These are phyloP conservation scores for Rehmannia glutinosa DNA, from an alignment of 257 asterid species.

Conservation along the genomic window DNA sequence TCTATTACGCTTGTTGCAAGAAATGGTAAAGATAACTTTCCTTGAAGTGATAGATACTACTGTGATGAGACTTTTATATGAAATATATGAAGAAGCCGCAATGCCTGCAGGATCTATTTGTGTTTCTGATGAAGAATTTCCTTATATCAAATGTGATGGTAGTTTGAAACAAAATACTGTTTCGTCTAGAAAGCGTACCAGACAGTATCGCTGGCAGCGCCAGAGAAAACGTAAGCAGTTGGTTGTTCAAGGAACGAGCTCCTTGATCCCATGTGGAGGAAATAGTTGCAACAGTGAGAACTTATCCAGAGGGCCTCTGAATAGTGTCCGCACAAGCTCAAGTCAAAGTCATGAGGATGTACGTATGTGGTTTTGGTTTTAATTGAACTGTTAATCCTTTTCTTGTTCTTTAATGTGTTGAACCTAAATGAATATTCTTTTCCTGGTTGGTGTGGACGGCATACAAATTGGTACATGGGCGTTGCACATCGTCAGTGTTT, in stretches of 20 bases:
- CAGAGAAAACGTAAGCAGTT: constrained; percentile 46
- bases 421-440: constrained; percentile 1
- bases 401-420: not conserved
- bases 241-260: constrained; percentile 25
- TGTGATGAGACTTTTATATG: not conserved
- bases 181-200: constrained; percentile 41
- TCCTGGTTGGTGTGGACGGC: not conserved
- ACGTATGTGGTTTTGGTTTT: constrained; percentile 10
- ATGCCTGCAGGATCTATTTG: constrained; percentile 33
- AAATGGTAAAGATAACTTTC: constrained; percentile 26
- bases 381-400: not conserved
- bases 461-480: not conserved
- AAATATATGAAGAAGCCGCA: constrained; percentile 23
- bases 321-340: constrained; percentile 16
- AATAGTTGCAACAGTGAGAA: constrained; percentile 14
- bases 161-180: constrained; percentile 25
- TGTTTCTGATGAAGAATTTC: constrained; percentile 27
- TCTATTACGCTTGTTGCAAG: constrained; percentile 21
- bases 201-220: constrained; percentile 63
- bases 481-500: no score
- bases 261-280: constrained; percentile 31
- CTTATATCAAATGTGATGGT: constrained; percentile 21
- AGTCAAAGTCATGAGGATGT: constrained; percentile 24
- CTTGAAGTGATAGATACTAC: constrained; percentile 14
- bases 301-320: constrained; percentile 12